phyloP scores from a whole-genome alignment of 2,329 filamentous ascomycete genomes.

The Pseudocercospora vitis region DNA sequence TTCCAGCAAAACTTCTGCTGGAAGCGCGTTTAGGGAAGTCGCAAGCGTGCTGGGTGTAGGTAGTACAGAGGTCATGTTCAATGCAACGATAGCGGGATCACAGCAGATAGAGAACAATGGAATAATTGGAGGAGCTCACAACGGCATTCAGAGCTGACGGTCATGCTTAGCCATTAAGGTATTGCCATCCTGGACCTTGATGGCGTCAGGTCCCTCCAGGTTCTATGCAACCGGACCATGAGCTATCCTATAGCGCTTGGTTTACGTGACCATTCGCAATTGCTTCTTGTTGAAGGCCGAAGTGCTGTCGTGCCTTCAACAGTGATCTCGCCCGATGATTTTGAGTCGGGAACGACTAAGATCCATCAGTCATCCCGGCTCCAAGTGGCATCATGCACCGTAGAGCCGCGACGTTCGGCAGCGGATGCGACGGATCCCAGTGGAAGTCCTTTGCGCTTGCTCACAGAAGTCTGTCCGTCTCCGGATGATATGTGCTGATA shows the following conservation, averaged over 20 bases:
- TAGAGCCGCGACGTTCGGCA: no score
- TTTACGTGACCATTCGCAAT: not conserved
- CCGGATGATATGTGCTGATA: no score
- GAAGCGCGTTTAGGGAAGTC: slow-evolving; percentile 21
- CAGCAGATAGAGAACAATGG: not conserved
- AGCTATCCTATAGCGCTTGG: not conserved
- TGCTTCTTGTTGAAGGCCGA: not conserved
- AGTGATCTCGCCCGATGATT: no score
- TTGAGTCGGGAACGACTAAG: not conserved
- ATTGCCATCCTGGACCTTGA: slow-evolving; percentile 5
- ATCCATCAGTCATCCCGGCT: not conserved
- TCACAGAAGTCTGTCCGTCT: no score
- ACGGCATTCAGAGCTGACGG: not conserved
- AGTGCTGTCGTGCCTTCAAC: not conserved
- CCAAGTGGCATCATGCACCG: not conserved
- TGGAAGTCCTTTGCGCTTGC: no score
- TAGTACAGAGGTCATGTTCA: not conserved
- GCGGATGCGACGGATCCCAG: no score
- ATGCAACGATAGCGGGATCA: not conserved
- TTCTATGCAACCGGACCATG: not conserved
- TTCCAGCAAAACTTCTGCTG: slow-evolving; percentile 36
- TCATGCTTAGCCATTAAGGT: slow-evolving; percentile 5
- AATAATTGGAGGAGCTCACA: not conserved
- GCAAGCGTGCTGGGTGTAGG: not conserved
- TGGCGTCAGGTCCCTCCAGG: slow-evolving; percentile 4